These are phyloP conservation scores for Pochonia chlamydosporia DNA, from an alignment of 2,329 filamentous ascomycete species.

Conservation along the genomic window DNA sequence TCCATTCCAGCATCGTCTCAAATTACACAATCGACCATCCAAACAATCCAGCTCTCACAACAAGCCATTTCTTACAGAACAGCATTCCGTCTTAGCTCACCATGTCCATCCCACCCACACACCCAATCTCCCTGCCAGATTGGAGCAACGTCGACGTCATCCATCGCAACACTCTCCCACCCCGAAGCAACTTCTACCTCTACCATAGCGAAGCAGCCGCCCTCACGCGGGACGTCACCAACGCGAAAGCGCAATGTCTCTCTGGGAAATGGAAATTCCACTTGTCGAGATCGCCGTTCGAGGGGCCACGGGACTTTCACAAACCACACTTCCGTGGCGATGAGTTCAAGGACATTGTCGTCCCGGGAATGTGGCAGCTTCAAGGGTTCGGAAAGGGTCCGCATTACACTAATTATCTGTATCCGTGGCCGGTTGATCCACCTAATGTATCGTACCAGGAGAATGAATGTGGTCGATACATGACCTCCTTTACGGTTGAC, in stretches of 20 bases:
- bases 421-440: slow-evolving; percentile 61
- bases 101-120: background rate
- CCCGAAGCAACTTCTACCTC: slow-evolving; percentile 51
- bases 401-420: slow-evolving; percentile 65
- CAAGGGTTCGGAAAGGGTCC: slow-evolving; percentile 59
- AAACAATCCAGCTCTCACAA: background rate
- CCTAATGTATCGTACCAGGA: slow-evolving; percentile 60
- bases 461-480: slow-evolving; percentile 60
- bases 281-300: slow-evolving; percentile 38
- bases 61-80: background rate
- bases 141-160: slow-evolving; percentile 57
- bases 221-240: slow-evolving; percentile 32
- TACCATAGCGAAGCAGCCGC: slow-evolving; percentile 45
- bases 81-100: background rate
- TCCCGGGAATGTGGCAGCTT: slow-evolving; percentile 67
- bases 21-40: background rate
- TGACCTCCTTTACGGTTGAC: slow-evolving; percentile 49
- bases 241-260: slow-evolving; percentile 35
- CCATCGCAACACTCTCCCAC: slow-evolving; percentile 53
- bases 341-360: slow-evolving; percentile 38
- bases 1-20: no score
- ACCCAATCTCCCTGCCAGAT: slow-evolving; percentile 34
- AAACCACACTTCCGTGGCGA: slow-evolving; percentile 27
- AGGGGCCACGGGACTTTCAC: slow-evolving; percentile 37
- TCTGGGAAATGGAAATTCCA: slow-evolving; percentile 52